A percentile compares a stretch with the other conserved stretches of the same genome.
Evolutionary conservation across 192 early-diverging fungal species (phyloP).

Genomic region (Coemansia sp.): DNA sequence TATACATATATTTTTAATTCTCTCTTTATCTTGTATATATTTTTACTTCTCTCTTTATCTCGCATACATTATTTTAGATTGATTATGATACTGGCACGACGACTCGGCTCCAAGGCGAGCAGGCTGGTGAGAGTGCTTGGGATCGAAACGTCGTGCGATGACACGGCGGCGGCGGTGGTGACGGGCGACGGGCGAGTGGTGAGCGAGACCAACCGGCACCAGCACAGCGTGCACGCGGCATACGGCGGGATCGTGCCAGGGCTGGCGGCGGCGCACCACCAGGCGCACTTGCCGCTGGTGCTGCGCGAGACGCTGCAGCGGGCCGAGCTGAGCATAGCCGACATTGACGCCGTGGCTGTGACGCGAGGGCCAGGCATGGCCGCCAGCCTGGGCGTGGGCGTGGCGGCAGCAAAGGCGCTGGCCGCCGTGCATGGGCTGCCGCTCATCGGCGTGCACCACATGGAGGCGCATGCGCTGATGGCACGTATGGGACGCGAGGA

Average conservation of each 20-base stretch:
- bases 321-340: slow-evolving; percentile 55
- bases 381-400: slow-evolving; percentile 66
- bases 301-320: slow-evolving; percentile 63
- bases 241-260: slow-evolving; percentile 78
- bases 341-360: slow-evolving; percentile 74
- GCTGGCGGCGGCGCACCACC: slow-evolving; percentile 67
- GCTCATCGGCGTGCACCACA: slow-evolving; percentile 80
- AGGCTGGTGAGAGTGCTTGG: slow-evolving; percentile 55
- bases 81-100: background rate
- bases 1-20: background rate
- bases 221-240: slow-evolving; percentile 68
- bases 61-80: background rate
- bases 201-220: slow-evolving; percentile 63
- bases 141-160: slow-evolving; percentile 81
- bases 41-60: too few species aligned
- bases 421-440: slow-evolving; percentile 69
- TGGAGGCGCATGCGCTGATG: slow-evolving; percentile 83
- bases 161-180: slow-evolving; percentile 76
- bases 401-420: slow-evolving; percentile 73
- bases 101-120: background rate
- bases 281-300: slow-evolving; percentile 64
- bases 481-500: slow-evolving; percentile 60
- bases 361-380: slow-evolving; percentile 77
- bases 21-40: too few species aligned
- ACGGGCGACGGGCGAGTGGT: slow-evolving; percentile 66